phyloP scores from a whole-genome alignment of 2,329 filamentous ascomycete species.

The Colletotrichum cordylinicola region DNA sequence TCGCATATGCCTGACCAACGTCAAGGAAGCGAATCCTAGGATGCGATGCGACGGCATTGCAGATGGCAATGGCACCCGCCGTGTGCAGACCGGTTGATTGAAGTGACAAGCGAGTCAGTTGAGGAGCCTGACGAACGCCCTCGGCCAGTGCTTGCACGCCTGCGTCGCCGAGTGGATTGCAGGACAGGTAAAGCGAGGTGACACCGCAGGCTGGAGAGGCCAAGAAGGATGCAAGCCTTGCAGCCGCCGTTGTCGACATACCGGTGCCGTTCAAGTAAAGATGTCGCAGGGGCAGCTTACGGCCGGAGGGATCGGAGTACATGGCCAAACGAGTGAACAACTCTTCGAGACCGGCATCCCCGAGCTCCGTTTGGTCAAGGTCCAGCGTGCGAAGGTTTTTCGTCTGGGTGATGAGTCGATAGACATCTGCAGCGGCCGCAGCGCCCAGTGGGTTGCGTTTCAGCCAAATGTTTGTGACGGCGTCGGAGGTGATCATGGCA shows the following conservation, averaged over 20 bases:
- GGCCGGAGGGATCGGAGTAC: conserved; percentile 30
- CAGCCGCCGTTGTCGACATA: conserved; percentile 33
- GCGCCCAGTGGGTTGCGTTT: conserved; percentile 58
- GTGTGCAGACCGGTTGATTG: conserved; percentile 50
- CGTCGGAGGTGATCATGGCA: conserved; percentile 46
- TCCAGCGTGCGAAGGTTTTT: conserved; percentile 53
- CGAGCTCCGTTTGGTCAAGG: conserved; percentile 58
- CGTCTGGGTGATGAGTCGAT: conserved; percentile 47
- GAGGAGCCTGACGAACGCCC: conserved; percentile 35
- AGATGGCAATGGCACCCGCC: conserved; percentile 42
- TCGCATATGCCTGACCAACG: conserved; percentile 52
- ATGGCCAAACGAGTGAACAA: conserved; percentile 45
- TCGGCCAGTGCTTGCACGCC: conserved; percentile 34
- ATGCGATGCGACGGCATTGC: conserved; percentile 39
- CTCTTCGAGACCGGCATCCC: conserved; percentile 48
- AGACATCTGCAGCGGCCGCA: conserved; percentile 43
- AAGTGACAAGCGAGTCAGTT: conserved; percentile 42
- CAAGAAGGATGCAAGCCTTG: conserved; percentile 38
- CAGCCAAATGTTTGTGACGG: conserved; percentile 57
- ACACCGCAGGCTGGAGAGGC: conserved; percentile 35
- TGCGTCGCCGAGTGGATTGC: conserved; percentile 40
- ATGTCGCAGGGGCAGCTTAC: conserved; percentile 35
- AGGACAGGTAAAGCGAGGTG: conserved; percentile 41
- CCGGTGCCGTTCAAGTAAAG: conserved; percentile 43
- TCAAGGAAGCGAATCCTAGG: conserved; percentile 43